Base-by-base conservation (phyloP, 139 green algal genomes). In the Micromonas commoda region DNA sequence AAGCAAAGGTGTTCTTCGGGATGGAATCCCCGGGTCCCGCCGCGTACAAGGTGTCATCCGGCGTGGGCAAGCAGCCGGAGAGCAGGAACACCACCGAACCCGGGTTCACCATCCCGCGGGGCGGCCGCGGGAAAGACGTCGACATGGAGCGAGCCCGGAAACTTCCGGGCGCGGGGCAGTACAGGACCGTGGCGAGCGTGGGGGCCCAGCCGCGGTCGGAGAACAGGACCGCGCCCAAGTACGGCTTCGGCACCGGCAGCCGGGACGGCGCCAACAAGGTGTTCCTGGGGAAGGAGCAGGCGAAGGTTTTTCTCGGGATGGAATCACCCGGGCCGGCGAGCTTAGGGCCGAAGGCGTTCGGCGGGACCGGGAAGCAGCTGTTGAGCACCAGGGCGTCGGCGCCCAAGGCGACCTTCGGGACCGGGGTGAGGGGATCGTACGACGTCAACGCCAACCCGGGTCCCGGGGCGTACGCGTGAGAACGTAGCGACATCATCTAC, bases 151-250 rank as follows among this genome's bases (percentile, higher is more conserved):
- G 71, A 6, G 71, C 71, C 6, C 33, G 19, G 29, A 77, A 77
- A 37, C 71, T 66, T 6, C 71, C 71, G 21, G 71, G 71, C 20
- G 71, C 37, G 33, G 71, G 71, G 0, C 71, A 77, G 71, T 77
- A 77, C 71, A 21, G 52, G 23, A 20, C 21, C 71, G 16, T 20
- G 29, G 32, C 19, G 16, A 70, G 31, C 31, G 71, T 77, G 13
- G 71, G 71, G 6, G 60, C 60, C 5, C 60, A 68, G 60, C 9
- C 45, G 45, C 9, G 16, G 45, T 57, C 45, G 45, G 9, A 68
- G n/a, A 68, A 68, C 19, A 19, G 60, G 19, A 29, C 60, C 19
- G 19, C 19, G 60, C 60, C 60, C 13, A 19, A 24, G 24, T 68
- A 35, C 60, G 60, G 60, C 13, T 68, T 68, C 60, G 60, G 60